Conservation (phyloP, 1,284 basidiomycete genomes). For the Takashimella koratensis region DNA sequence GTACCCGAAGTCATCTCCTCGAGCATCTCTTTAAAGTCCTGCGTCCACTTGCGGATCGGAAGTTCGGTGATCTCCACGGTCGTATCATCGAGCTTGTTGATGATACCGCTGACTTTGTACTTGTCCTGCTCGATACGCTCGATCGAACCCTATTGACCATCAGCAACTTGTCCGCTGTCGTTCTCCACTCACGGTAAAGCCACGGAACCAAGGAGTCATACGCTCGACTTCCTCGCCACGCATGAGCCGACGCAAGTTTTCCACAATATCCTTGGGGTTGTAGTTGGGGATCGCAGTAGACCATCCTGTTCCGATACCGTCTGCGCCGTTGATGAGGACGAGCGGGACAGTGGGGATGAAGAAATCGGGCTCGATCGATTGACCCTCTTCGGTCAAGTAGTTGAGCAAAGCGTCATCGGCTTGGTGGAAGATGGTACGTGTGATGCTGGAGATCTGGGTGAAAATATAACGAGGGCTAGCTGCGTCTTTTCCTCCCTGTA, state of each 20-base stretch:
- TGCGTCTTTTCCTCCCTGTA: slow-evolving; percentile 87
- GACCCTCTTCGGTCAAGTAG: slow-evolving; percentile 83
- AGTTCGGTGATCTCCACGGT: slow-evolving; percentile 94
- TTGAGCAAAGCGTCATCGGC: slow-evolving; percentile 81
- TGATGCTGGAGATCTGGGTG: slow-evolving; percentile 75
- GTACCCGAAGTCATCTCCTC: slow-evolving; percentile 60
- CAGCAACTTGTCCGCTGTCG: not conserved
- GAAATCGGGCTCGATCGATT: slow-evolving; percentile 87
- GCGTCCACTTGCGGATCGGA: slow-evolving; percentile 94
- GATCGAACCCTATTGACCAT: slow-evolving; percentile 63
- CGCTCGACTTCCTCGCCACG: slow-evolving; percentile 73
- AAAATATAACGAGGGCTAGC: slow-evolving; percentile 97
- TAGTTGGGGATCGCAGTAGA: slow-evolving; percentile 90
- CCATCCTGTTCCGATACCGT: slow-evolving; percentile 99
- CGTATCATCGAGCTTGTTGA: slow-evolving; percentile 73
- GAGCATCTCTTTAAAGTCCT: slow-evolving; percentile 84
- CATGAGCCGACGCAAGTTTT: slow-evolving; percentile 84
- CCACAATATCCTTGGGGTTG: slow-evolving; percentile 87
- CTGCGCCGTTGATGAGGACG: slow-evolving; percentile 88
- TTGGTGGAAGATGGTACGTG: slow-evolving; percentile 75
- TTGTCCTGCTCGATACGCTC: slow-evolving; percentile 76
- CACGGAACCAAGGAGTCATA: slow-evolving; percentile 97
- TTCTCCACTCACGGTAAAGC: slow-evolving; percentile 58
- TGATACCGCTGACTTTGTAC: slow-evolving; percentile 77
- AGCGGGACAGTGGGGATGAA: slow-evolving; percentile 89